These are phyloP conservation scores for Diospyros kaki DNA, from an alignment of 148 eudicot genomes.

Conservation along the genomic window DNA sequence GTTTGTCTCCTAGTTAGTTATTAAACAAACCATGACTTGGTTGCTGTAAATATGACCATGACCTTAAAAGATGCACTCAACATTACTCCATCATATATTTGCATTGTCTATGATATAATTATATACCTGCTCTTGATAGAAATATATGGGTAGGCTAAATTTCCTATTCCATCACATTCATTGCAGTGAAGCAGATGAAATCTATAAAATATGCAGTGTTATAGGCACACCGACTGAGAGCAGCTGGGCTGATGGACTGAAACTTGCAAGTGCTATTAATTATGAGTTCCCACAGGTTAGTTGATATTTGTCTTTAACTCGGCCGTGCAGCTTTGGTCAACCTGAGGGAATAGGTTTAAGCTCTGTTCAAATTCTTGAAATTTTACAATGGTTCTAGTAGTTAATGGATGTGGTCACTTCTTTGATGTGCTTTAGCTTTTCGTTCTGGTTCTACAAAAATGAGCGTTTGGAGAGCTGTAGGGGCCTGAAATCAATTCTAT, in stretches of 20 bases:
- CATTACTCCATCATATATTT: too few relatives aligned
- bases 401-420: neutral
- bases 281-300: conserved; percentile 89
- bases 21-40: too few relatives aligned
- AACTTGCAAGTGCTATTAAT: conserved; percentile 69
- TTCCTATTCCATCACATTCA: neutral
- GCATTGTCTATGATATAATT: too few relatives aligned
- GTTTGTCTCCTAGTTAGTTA: too few relatives aligned
- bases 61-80: too few relatives aligned
- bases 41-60: too few relatives aligned
- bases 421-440: neutral
- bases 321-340: neutral
- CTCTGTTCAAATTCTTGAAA: neutral
- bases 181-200: conserved; percentile 94
- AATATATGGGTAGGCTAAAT: neutral
- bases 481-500: too few relatives aligned
- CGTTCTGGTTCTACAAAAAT: neutral
- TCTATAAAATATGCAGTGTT: conserved; percentile 81
- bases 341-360: neutral
- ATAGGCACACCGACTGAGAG: conserved; percentile 72
- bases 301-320: neutral
- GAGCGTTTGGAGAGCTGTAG: too few relatives aligned
- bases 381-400: neutral
- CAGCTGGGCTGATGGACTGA: conserved; percentile 65
- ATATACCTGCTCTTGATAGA: too few relatives aligned